A percentile compares a stretch with the other conserved stretches of the same genome.
Evolutionary conservation across 805 yeast genomes (phyloP).

Genomic region (Nakazawaea peltata): DNA sequence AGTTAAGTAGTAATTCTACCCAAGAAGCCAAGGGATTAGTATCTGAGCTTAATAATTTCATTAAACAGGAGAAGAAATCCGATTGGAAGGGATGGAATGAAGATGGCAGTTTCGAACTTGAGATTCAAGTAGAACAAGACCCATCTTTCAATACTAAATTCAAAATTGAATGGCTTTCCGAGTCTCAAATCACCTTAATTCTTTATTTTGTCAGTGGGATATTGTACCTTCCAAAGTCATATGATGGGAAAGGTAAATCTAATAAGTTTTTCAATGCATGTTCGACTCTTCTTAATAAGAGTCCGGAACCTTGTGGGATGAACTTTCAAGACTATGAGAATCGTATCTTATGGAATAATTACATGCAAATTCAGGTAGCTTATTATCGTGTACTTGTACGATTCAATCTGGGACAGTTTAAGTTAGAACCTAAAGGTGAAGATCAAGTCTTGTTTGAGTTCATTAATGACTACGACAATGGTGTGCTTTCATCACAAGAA

Average conservation of each 20-base stretch:
- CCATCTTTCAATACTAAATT: not conserved
- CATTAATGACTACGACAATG: constrained; percentile 27
- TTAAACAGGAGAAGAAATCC: constrained; percentile 16
- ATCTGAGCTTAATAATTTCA: constrained; percentile 17
- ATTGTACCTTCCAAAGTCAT: constrained; percentile 25
- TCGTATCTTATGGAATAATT: constrained; percentile 22
- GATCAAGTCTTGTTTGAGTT: constrained; percentile 22
- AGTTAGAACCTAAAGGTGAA: constrained; percentile 3
- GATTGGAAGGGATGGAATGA: constrained; percentile 23
- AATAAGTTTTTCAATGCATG: constrained; percentile 30
- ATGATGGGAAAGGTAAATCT: constrained; percentile 26
- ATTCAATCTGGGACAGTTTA: constrained; percentile 23
- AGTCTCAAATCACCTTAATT: constrained; percentile 32
- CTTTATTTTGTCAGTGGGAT: constrained; percentile 36
- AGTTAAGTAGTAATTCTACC: too few relatives aligned
- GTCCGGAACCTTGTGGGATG: constrained; percentile 14
- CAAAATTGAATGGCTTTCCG: constrained; percentile 30
- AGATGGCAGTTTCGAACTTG: constrained; percentile 19
- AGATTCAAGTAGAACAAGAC: not conserved
- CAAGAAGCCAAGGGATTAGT: too few relatives aligned
- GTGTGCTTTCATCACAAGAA: constrained; percentile 30
- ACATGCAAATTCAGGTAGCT: constrained; percentile 20
- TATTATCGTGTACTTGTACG: constrained; percentile 30
- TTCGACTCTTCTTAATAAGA: constrained; percentile 16
- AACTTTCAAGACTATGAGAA: constrained; percentile 18